A percentile compares a stretch with the other conserved stretches of the same genome.
Conservation (phyloP, 768 basidiomycete species). For the Calvatia gigantea region DNA sequence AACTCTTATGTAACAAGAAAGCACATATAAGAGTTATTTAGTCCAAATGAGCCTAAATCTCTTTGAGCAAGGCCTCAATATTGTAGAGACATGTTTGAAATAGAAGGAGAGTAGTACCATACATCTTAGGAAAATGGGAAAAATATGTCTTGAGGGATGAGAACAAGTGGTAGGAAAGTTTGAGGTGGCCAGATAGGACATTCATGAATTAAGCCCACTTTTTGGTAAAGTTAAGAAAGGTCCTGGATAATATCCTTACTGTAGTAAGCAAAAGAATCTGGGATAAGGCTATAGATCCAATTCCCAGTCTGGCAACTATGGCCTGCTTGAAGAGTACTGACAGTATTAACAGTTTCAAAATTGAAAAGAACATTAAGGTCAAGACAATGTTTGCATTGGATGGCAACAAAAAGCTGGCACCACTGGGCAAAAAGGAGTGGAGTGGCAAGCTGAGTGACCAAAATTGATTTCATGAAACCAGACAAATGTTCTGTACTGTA, state of each 20-base stretch:
- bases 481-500: neutral
- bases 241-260: neutral
- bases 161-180: neutral
- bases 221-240: neutral
- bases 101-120: neutral
- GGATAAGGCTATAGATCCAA: conserved; percentile 25
- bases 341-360: conserved; percentile 12
- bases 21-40: too few species aligned
- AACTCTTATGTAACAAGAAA: too few species aligned
- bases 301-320: conserved; percentile 23
- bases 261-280: conserved; percentile 15
- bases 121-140: neutral
- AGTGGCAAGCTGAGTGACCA: neutral
- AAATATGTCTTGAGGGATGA: neutral
- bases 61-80: too few species aligned
- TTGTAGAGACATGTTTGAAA: too few species aligned
- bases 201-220: neutral
- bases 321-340: conserved; percentile 23
- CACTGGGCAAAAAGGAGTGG: neutral
- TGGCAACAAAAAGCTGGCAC: conserved; percentile 22
- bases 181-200: neutral
- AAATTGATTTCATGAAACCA: neutral
- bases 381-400: conserved; percentile 14
- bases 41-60: too few species aligned
- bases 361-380: neutral